These are phyloP conservation scores for Pythium phragmitis DNA, from an alignment of 352 stramenopile genomes.

Conservation along the genomic window DNA sequence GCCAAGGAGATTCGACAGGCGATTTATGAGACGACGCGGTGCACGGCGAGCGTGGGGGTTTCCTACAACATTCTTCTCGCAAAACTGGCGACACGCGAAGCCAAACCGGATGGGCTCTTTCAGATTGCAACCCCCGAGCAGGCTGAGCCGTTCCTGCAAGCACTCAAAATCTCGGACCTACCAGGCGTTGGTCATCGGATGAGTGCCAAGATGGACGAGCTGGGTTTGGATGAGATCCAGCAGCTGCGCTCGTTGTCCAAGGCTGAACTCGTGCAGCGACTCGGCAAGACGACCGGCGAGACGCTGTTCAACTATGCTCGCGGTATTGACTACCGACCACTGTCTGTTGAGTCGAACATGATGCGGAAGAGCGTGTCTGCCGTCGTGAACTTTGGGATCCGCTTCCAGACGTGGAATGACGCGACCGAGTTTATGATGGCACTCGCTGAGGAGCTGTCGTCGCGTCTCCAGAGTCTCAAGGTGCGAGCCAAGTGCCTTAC, in stretches of 20 bases:
- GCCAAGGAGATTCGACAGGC: slow-evolving; percentile 60
- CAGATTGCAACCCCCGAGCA: slow-evolving; percentile 43
- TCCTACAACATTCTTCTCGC: slow-evolving; percentile 93
- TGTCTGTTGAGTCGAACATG: slow-evolving; percentile 71
- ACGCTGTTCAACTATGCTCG: slow-evolving; percentile 77
- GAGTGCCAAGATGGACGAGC: slow-evolving; percentile 61
- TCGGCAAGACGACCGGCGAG: slow-evolving; percentile 70
- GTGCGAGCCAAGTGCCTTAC: slow-evolving; percentile 69
- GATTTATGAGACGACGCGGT: slow-evolving; percentile 83
- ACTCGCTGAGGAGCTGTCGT: slow-evolving; percentile 71
- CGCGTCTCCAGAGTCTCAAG: slow-evolving; percentile 57
- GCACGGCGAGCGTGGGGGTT: slow-evolving; percentile 92
- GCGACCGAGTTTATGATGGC: slow-evolving; percentile 82
- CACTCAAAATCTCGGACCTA: slow-evolving; percentile 67
- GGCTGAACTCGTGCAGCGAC: slow-evolving; percentile 45
- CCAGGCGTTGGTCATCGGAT: slow-evolving; percentile 79
- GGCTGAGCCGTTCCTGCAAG: slow-evolving; percentile 63
- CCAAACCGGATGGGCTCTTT: slow-evolving; percentile 91
- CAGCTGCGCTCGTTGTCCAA: slow-evolving; percentile 62
- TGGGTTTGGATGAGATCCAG: slow-evolving; percentile 57
- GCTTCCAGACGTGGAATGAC: slow-evolving; percentile 77
- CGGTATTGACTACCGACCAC: slow-evolving; percentile 65
- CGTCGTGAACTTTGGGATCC: slow-evolving; percentile 92
- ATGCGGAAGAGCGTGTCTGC: slow-evolving; percentile 89
- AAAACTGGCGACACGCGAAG: slow-evolving; percentile 91